Evolutionary conservation across 1,284 basidiomycete genomes (phyloP).

Genomic region (Ganoderma lingzhi): DNA sequence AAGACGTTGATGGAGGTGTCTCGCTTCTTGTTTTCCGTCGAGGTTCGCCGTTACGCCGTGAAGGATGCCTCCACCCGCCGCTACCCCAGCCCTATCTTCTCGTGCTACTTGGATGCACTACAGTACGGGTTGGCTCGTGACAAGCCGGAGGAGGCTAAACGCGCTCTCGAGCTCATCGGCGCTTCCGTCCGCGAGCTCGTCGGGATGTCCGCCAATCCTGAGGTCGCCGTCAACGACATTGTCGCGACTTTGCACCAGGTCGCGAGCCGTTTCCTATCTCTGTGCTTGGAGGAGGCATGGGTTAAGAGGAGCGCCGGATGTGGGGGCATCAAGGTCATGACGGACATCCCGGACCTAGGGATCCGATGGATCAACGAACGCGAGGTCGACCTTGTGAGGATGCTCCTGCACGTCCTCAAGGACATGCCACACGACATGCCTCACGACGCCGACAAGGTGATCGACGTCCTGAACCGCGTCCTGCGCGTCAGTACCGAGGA

Average conservation of each 20-base stretch:
- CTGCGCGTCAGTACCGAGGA: slow-evolving; percentile 76
- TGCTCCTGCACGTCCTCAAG: slow-evolving; percentile 93
- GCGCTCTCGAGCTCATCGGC: slow-evolving; percentile 67
- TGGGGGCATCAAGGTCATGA: slow-evolving; percentile 83
- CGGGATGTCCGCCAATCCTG: slow-evolving; percentile 55
- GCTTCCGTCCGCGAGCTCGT: slow-evolving; percentile 77
- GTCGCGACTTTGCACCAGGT: slow-evolving; percentile 79
- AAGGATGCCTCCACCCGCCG: slow-evolving; percentile 63
- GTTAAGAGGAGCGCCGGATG: slow-evolving; percentile 88
- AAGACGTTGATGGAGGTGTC: slow-evolving; percentile 74
- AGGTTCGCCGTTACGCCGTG: slow-evolving; percentile 64
- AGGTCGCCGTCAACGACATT: slow-evolving; percentile 60
- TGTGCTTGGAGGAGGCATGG: slow-evolving; percentile 93
- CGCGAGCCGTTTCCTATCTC: slow-evolving; percentile 79
- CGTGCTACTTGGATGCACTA: slow-evolving; percentile 81
- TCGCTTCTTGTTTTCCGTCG: slow-evolving; percentile 71
- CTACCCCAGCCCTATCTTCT: slow-evolving; percentile 68
- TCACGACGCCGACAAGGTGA: slow-evolving; percentile 82
- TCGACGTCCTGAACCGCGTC: slow-evolving; percentile 82
- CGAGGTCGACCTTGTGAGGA: slow-evolving; percentile 91
- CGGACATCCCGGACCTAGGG: slow-evolving; percentile 74
- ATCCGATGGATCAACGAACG: slow-evolving; percentile 88
- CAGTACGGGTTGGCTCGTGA: slow-evolving; percentile 77
- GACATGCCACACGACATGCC: slow-evolving; percentile 95
- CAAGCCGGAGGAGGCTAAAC: slow-evolving; percentile 63